phyloP scores from a whole-genome alignment of 257 asterid species.

The Echites panduratus region DNA sequence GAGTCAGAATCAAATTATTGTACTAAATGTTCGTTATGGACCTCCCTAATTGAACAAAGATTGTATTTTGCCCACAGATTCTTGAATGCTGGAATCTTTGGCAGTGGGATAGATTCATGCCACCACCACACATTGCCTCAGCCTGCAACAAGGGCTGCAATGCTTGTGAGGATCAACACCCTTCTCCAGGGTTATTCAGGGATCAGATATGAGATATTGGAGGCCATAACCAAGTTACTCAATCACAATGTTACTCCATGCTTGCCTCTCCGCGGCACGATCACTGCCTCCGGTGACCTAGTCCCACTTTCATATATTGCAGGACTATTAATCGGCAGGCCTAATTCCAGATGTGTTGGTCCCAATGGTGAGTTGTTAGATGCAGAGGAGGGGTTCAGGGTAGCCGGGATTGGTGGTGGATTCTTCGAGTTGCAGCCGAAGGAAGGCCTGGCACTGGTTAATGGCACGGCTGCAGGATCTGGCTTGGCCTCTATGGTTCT shows the following conservation, averaged over 20 bases:
- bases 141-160: slow-evolving; percentile 27
- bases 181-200: slow-evolving; percentile 31
- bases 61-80: slow-evolving; percentile 15
- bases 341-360: slow-evolving; percentile 20
- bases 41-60: background rate
- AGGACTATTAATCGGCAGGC: slow-evolving; percentile 21
- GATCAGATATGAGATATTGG: slow-evolving; percentile 27
- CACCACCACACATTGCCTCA: slow-evolving; percentile 21
- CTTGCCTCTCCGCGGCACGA: slow-evolving; percentile 29
- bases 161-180: slow-evolving; percentile 26
- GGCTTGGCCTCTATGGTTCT: slow-evolving; percentile 27
- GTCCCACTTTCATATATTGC: slow-evolving; percentile 28
- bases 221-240: slow-evolving; percentile 22
- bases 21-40: background rate
- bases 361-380: slow-evolving; percentile 18
- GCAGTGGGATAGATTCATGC: slow-evolving; percentile 21
- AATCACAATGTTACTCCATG: slow-evolving; percentile 23
- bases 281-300: slow-evolving; percentile 26
- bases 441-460: slow-evolving; percentile 28
- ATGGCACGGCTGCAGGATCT: slow-evolving; percentile 29
- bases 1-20: too few species aligned
- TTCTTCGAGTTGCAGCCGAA: slow-evolving; percentile 29
- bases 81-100: slow-evolving; percentile 32
- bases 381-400: slow-evolving; percentile 16
- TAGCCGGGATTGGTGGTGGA: slow-evolving; percentile 18